Percentiles rank a stretch among this genome's conserved stretches.
Evolutionary conservation across 495 filamentous ascomycete genomes (phyloP).

Genomic region (Penicillium daleae): DNA sequence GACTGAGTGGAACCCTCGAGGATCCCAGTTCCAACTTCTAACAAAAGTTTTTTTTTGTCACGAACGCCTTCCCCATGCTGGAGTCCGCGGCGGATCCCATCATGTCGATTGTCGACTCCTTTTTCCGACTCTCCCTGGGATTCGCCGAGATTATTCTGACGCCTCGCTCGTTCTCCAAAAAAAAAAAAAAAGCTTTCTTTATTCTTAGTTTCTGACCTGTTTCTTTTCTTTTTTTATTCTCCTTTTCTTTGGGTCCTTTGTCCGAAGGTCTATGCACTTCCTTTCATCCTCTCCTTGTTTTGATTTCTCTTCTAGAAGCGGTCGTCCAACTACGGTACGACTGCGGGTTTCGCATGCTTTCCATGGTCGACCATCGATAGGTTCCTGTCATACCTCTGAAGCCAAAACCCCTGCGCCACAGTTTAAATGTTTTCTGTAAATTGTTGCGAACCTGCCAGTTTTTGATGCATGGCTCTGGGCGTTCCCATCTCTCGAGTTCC

Average conservation of each 20-base stretch:
- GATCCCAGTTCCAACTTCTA: neutral
- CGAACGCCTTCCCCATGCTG: slow-evolving; percentile 32
- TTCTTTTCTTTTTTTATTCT: neutral
- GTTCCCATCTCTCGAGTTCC: neutral
- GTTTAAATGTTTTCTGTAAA: too few species aligned
- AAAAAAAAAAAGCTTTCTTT: slow-evolving; percentile 7
- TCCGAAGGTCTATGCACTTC: neutral
- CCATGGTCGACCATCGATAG: slow-evolving; percentile 2
- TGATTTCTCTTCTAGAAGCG: neutral
- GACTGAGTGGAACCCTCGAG: slow-evolving; percentile 19
- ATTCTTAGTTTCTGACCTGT: slow-evolving; percentile 1
- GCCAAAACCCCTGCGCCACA: neutral
- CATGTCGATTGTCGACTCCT: slow-evolving; percentile 14
- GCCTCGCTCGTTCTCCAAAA: slow-evolving; percentile 1
- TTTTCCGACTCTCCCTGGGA: slow-evolving; percentile 4
- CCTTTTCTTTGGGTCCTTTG: slow-evolving; percentile 1
- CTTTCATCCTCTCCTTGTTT: neutral
- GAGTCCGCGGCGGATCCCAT: slow-evolving; percentile 13
- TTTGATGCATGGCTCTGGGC: neutral
- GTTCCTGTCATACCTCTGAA: slow-evolving; percentile 5
- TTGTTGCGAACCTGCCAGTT: too few species aligned
- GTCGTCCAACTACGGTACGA: slow-evolving; percentile 3
- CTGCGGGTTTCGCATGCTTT: slow-evolving; percentile 9
- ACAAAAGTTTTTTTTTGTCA: slow-evolving; percentile 13
- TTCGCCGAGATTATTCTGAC: slow-evolving; percentile 11